These are phyloP conservation scores for Calonectria hongkongensis DNA, from an alignment of 2,329 filamentous ascomycete genomes.

Conservation along the genomic window DNA sequence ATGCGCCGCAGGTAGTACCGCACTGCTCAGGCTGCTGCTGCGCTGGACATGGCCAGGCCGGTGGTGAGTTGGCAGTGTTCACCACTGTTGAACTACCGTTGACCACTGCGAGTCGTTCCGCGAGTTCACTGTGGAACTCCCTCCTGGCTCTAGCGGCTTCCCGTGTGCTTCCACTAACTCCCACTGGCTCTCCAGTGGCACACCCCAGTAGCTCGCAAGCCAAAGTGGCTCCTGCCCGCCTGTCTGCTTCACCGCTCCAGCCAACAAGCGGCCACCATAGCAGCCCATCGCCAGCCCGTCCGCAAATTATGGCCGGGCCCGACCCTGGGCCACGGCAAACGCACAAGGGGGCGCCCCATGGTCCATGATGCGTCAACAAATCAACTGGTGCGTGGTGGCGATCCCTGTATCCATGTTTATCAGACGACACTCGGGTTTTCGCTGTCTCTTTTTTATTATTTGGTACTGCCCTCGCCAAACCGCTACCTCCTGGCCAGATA, in stretches of 20 bases:
- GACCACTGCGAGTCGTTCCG: conserved; percentile 17
- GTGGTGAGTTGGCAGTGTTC: conserved; percentile 19
- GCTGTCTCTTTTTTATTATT: conserved; percentile 21
- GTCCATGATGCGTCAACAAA: conserved; percentile 14
- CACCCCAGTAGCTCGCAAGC: conserved; percentile 23
- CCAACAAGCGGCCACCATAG: conserved; percentile 37
- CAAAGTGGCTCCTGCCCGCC: conserved; percentile 36
- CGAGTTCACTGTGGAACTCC: conserved; percentile 28
- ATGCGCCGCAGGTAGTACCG: conserved; percentile 2
- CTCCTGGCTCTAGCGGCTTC: conserved; percentile 31
- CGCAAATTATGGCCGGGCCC: conserved; percentile 40
- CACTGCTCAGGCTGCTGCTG: conserved; percentile 21
- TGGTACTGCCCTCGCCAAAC: conserved; percentile 3
- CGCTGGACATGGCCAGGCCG: conserved; percentile 13
- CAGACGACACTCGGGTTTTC: conserved; percentile 50
- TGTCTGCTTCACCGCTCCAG: conserved; percentile 44
- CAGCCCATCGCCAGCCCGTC: conserved; percentile 31
- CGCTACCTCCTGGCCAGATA: conserved; percentile 10
- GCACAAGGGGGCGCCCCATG: conserved; percentile 25
- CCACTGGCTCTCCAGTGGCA: conserved; percentile 14
- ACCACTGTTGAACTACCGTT: conserved; percentile 23
- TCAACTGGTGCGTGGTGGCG: conserved; percentile 38
- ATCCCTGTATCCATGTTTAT: conserved; percentile 54
- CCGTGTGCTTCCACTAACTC: conserved; percentile 33
- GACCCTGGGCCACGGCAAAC: conserved; percentile 32